Conservation (phyloP, 345 rosid genomes). For the Populus alba region DNA sequence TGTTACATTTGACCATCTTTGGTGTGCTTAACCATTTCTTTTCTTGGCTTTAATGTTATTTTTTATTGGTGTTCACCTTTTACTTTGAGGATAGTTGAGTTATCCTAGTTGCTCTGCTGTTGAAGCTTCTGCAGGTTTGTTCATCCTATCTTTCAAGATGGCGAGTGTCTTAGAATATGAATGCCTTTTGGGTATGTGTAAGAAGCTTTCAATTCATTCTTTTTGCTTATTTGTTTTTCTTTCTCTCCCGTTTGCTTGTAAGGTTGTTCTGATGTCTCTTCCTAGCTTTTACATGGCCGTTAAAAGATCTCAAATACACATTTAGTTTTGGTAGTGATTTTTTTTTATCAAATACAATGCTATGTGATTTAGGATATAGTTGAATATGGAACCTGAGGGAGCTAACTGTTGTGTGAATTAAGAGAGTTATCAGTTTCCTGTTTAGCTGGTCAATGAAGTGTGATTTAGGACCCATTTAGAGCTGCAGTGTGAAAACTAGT, state of each 20-base stretch:
- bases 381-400: neutral
- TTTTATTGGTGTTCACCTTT: neutral
- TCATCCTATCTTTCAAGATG: conserved; percentile 25
- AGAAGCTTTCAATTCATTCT: conserved; percentile 7
- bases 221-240: neutral
- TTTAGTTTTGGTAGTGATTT: conserved; percentile 13
- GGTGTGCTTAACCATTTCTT: conserved; percentile 12
- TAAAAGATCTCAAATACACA: conserved; percentile 15
- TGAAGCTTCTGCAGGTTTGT: conserved; percentile 28
- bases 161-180: conserved; percentile 21
- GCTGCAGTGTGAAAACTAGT: neutral
- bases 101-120: conserved; percentile 19
- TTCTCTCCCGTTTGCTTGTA: neutral
- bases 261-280: conserved; percentile 21
- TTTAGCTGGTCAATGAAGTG: neutral
- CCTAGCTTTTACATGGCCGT: conserved; percentile 48
- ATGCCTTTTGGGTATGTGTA: conserved; percentile 26
- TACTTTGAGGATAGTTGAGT: conserved; percentile 13
- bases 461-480: neutral
- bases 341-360: neutral
- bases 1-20: conserved; percentile 15
- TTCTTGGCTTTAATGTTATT: conserved; percentile 11
- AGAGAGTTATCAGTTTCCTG: neutral
- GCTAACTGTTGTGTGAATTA: neutral
- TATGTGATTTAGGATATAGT: neutral